Conservation (phyloP, 441 rosid genomes). For the Aquilaria agallochum region DNA sequence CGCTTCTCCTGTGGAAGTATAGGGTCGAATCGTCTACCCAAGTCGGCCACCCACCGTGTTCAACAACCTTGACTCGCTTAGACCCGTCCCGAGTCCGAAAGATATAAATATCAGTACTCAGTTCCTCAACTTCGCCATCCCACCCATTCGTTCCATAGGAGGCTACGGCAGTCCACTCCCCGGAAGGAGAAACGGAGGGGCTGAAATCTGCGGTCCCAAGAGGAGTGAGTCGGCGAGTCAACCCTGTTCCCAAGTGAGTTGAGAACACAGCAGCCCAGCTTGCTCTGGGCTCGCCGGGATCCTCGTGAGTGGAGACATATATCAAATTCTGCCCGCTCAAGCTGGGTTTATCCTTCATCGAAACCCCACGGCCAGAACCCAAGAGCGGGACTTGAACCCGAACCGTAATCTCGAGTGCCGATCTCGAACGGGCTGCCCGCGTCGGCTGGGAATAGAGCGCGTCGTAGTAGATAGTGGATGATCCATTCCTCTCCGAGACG, state of each 20-base stretch:
- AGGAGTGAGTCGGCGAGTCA: conserved; percentile 69
- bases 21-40: conserved; percentile 81
- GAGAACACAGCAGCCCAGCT: conserved; percentile 89
- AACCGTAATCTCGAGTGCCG: conserved; percentile 31
- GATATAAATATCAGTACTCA: conserved; percentile 63
- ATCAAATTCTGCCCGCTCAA: conserved; percentile 51
- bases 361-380: conserved; percentile 29
- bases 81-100: conserved; percentile 72
- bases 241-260: conserved; percentile 57
- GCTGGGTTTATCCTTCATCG: conserved; percentile 74
- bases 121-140: conserved; percentile 79
- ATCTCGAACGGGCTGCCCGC: conserved; percentile 23
- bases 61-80: conserved; percentile 63
- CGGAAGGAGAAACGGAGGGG: conserved; percentile 82
- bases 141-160: conserved; percentile 71
- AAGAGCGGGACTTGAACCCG: conserved; percentile 58
- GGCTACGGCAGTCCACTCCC: conserved; percentile 71
- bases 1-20: conserved; percentile 66
- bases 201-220: conserved; percentile 74
- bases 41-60: conserved; percentile 93
- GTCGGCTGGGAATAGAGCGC: conserved; percentile 22
- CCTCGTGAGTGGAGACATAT: conserved; percentile 80
- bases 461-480: conserved; percentile 59
- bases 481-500: conserved; percentile 72
- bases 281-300: conserved; percentile 55